phyloP scores from a whole-genome alignment of 1,139 yeast genomes.

The Pneumocystis canis region DNA sequence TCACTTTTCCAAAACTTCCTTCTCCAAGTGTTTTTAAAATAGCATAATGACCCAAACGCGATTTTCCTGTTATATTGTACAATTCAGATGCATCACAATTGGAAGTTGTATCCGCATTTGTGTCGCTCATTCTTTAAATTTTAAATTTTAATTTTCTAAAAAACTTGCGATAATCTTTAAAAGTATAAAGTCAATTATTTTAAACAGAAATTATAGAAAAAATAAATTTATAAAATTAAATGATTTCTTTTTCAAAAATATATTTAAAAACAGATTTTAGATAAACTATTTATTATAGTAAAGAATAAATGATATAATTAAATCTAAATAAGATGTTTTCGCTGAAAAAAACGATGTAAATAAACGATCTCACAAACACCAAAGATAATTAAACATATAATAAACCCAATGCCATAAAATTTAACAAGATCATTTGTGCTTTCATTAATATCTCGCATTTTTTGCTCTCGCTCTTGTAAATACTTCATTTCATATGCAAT shows the following conservation, averaged over 20 bases:
- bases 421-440: constrained; percentile 72
- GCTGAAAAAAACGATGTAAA: constrained; percentile 13
- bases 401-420: constrained; percentile 59
- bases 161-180: neutral
- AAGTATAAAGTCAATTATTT: too few relatives aligned
- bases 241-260: neutral
- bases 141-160: neutral
- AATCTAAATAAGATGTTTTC: constrained; percentile 12
- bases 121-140: neutral
- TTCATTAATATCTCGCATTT: constrained; percentile 92
- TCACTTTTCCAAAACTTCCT: constrained; percentile 95
- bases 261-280: neutral
- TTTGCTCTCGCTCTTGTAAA: constrained; percentile 72
- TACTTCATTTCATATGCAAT: constrained; percentile 64
- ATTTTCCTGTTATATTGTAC: constrained; percentile 31
- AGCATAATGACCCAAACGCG: constrained; percentile 52
- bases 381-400: constrained; percentile 54
- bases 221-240: neutral
- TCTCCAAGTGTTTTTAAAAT: constrained; percentile 89
- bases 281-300: neutral
- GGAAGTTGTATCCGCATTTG: neutral
- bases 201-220: neutral
- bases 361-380: constrained; percentile 54
- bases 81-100: neutral
- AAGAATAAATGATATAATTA: neutral